Evolutionary conservation across 768 basidiomycete genomes (phyloP).

Genomic region (Pulveroboletus ravenelii): DNA sequence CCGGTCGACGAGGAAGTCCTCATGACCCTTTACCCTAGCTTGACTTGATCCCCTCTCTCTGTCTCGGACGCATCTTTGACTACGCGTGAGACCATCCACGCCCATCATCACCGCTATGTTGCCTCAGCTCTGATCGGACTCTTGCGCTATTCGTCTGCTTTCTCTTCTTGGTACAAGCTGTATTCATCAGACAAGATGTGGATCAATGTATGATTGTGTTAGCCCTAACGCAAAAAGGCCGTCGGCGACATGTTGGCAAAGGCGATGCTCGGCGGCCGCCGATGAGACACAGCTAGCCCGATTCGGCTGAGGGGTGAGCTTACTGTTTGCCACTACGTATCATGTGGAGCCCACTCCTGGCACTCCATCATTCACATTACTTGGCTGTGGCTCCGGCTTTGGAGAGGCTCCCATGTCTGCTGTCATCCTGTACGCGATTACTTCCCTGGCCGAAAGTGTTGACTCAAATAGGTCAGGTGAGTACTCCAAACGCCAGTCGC

Average conservation of each 20-base stretch:
- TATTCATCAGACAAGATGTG: conserved; percentile 20
- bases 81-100: conserved; percentile 4
- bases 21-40: conserved; percentile 47
- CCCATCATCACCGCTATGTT: conserved; percentile 10
- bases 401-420: neutral
- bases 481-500: conserved; percentile 22
- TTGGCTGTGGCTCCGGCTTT: neutral
- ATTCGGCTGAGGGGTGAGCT: neutral
- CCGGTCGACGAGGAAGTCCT: conserved; percentile 68
- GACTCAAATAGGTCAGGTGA: conserved; percentile 7
- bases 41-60: conserved; percentile 22
- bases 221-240: neutral
- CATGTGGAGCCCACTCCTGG: neutral
- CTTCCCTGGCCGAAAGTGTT: neutral
- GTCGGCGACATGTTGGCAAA: neutral
- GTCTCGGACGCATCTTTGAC: conserved; percentile 10
- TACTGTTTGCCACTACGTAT: neutral
- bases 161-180: conserved; percentile 23
- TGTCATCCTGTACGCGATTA: conserved; percentile 3
- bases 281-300: neutral
- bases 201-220: conserved; percentile 20
- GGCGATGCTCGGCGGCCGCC: neutral
- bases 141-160: conserved; percentile 3
- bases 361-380: neutral
- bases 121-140: conserved; percentile 3